Evolutionary conservation across 768 basidiomycete species (phyloP), one percentile per base, ranked within the genome.

Genomic region (Mycena crocata): DNA sequence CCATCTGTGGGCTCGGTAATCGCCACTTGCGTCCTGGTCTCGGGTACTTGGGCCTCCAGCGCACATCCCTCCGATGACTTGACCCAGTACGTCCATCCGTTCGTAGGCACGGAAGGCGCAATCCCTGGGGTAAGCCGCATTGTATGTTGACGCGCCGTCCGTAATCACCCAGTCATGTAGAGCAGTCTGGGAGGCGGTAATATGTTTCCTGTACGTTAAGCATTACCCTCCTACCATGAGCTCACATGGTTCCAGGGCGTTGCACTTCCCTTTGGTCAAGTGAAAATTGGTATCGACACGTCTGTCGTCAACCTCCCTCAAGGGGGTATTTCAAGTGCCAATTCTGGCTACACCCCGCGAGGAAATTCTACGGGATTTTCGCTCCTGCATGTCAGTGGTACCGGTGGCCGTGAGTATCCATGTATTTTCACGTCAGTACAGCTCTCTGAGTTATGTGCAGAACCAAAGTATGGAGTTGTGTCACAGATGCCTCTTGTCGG

Each of bases 401-500:
- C 55, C 1, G 55, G 55, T 32, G 55, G 55, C 42, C 55, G 55
- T 57, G 55, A 40, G 55, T 57, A 23, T 28, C 21, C 21, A n/a
- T 40, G n/a, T n/a, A n/a, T n/a, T n/a, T n/a, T n/a, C n/a, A n/a
- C n/a, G n/a, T n/a, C n/a, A n/a, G n/a, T n/a, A n/a, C n/a, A n/a
- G n/a, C 24, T 37, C n/a, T 15, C 19, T 39, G 4, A 13, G 1
- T 34, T 14, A n/a, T 3, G 21, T 31, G 8, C 30, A 57, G 55
- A 57, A 44, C 55, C 55, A 19, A 57, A 57, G 32, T 57, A 57
- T 44, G 55, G 55, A 21, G 55, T 57, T 10, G 55, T 57, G 5
- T 57, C 55, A 30, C 55, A 57, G 23, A 57, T 57, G 55, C 55
- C 55, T 44, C 55, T 57, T 31, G 55, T 57, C 21, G 55, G 55